Evolutionary conservation across 208 protist species (phyloP).

Genomic region (Crithidia thermophila): DNA sequence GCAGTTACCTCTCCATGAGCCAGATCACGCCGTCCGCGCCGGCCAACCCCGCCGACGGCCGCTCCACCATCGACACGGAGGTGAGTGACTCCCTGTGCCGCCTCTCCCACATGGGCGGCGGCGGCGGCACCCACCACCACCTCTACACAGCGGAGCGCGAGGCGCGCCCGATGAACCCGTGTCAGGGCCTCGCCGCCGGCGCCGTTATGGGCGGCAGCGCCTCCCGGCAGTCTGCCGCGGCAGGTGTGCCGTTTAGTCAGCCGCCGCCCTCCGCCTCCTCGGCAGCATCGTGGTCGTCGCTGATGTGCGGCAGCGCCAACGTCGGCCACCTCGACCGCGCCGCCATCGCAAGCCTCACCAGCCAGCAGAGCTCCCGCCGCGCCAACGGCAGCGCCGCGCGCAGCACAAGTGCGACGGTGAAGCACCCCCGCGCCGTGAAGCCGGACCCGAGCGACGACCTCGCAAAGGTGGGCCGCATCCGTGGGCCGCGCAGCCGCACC

Average conservation of each 20-base stretch:
- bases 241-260: not conserved
- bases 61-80: conserved; percentile 84
- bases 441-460: conserved; percentile 29
- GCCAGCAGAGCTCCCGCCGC: conserved; percentile 23
- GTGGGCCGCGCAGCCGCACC: conserved; percentile 53
- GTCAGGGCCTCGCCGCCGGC: conserved; percentile 18
- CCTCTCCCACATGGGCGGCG: conserved; percentile 31
- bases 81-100: conserved; percentile 72
- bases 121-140: conserved; percentile 23
- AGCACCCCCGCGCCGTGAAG: conserved; percentile 56
- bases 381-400: conserved; percentile 25
- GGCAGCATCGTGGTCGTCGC: conserved; percentile 18
- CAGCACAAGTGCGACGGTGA: conserved; percentile 38
- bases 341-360: conserved; percentile 31
- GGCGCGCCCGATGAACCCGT: conserved; percentile 47
- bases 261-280: not conserved
- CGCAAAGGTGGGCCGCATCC: conserved; percentile 24
- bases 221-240: not conserved
- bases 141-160: conserved; percentile 35
- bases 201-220: not conserved
- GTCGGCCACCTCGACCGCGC: conserved; percentile 31
- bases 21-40: conserved; percentile 4
- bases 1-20: conserved; percentile 9
- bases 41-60: conserved; percentile 39
- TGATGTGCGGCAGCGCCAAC: conserved; percentile 24